phyloP scores from a whole-genome alignment of 768 basidiomycete species.

The Nidularia sp. region DNA sequence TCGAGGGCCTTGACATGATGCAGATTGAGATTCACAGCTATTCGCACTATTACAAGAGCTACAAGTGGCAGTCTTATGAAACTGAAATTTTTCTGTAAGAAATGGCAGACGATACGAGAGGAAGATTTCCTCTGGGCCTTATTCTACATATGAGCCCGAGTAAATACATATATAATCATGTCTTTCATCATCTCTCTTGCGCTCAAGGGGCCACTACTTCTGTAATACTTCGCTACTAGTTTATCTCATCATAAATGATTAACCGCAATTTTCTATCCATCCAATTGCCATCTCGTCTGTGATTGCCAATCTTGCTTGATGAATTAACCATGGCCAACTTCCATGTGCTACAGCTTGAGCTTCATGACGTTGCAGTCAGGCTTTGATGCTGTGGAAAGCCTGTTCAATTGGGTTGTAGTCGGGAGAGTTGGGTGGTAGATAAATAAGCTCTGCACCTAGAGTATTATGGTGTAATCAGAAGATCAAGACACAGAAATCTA shows the following conservation, averaged over 20 bases:
- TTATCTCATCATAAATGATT: background rate
- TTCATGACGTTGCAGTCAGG: slow-evolving; percentile 12
- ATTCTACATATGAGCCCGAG: no score
- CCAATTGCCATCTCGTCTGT: slow-evolving; percentile 7
- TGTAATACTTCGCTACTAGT: no score
- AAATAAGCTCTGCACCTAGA: slow-evolving; percentile 13
- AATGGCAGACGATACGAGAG: no score
- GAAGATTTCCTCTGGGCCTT: no score
- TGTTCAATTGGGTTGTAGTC: slow-evolving; percentile 29
- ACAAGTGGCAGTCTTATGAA: no score
- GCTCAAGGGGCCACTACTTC: no score
- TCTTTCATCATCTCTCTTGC: no score
- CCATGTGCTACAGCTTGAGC: slow-evolving; percentile 4
- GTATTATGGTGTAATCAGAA: background rate
- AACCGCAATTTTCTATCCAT: slow-evolving; percentile 11
- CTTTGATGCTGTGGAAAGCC: slow-evolving; percentile 19
- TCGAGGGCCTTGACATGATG: no score
- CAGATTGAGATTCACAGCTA: no score
- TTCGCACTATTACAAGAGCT: no score
- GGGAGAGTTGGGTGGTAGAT: slow-evolving; percentile 28
- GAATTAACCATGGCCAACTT: slow-evolving; percentile 10
- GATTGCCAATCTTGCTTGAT: slow-evolving; percentile 9
- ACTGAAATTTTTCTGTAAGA: no score
- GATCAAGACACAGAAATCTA: background rate
- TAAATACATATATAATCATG: no score